These are phyloP conservation scores for Elasticomyces elasticus DNA, from an alignment of 495 filamentous ascomycete species.

Conservation along the genomic window DNA sequence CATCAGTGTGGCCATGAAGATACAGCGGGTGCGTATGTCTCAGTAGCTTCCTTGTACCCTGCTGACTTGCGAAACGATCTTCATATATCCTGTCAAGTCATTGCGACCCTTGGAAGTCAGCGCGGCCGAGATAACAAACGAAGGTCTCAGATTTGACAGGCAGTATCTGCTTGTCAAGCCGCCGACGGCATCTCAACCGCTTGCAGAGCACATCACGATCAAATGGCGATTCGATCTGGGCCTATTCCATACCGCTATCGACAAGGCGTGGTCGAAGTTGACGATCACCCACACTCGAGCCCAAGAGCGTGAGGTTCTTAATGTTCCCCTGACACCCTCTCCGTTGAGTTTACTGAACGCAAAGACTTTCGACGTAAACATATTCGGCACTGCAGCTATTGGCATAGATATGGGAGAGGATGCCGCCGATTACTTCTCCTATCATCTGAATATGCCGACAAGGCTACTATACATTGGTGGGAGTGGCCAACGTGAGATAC, in stretches of 20 bases:
- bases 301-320: conserved; percentile 3
- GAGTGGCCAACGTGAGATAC: conserved; percentile 20
- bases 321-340: conserved; percentile 15
- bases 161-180: conserved; percentile 22
- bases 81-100: conserved; percentile 20
- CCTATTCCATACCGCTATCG: conserved; percentile 16
- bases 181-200: conserved; percentile 5
- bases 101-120: conserved; percentile 19
- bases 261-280: conserved; percentile 21
- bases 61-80: conserved; percentile 6
- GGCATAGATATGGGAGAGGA: conserved; percentile 21
- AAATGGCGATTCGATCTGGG: conserved; percentile 18
- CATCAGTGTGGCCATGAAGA: conserved; percentile 16
- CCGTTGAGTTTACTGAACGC: conserved; percentile 12
- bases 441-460: conserved; percentile 11
- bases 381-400: conserved; percentile 20
- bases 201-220: conserved; percentile 21
- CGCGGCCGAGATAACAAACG: conserved; percentile 20
- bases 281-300: conserved; percentile 18
- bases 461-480: conserved; percentile 20
- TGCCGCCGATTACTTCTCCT: conserved; percentile 12
- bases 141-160: conserved; percentile 20
- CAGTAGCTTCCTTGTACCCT: background rate
- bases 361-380: conserved; percentile 8
- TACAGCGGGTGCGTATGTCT: conserved; percentile 10